phyloP scores from a whole-genome alignment of 2,329 filamentous ascomycete genomes.

The Colletotrichum sp. region DNA sequence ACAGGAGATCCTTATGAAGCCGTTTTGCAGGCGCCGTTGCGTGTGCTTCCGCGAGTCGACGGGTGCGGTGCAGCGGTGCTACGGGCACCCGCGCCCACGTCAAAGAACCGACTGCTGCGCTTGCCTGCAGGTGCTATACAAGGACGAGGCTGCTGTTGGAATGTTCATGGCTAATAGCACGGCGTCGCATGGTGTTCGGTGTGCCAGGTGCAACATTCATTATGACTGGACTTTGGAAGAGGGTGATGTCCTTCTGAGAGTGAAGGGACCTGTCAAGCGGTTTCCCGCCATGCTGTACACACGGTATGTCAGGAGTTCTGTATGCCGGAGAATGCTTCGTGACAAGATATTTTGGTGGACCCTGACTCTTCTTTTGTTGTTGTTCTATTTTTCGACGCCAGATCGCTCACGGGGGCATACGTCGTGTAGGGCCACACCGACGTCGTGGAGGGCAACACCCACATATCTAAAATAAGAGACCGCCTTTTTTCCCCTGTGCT shows the following conservation, averaged over 20 bases:
- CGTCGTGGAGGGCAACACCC: too few relatives aligned
- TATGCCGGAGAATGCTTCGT: neutral
- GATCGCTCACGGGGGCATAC: too few relatives aligned
- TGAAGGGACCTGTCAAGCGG: neutral
- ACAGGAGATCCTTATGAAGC: neutral
- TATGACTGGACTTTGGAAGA: neutral
- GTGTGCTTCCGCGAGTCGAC: neutral
- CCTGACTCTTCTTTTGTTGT: too few relatives aligned
- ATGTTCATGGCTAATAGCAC: neutral
- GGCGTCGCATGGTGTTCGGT: neutral
- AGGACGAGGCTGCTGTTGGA: neutral
- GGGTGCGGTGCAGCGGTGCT: neutral
- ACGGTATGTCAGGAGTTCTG: accelerated
- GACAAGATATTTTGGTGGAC: too few relatives aligned
- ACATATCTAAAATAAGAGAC: too few relatives aligned
- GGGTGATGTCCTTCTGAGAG: neutral
- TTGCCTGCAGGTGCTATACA: neutral
- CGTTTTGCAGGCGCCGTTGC: neutral
- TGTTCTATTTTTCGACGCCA: too few relatives aligned
- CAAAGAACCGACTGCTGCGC: neutral
- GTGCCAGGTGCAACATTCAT: neutral
- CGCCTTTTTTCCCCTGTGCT: too few relatives aligned
- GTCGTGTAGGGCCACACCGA: too few relatives aligned
- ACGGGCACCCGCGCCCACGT: neutral
- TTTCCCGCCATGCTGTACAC: neutral